phyloP scores from a whole-genome alignment of 108 stramenopile genomes.

The Epithemia pelagica region DNA sequence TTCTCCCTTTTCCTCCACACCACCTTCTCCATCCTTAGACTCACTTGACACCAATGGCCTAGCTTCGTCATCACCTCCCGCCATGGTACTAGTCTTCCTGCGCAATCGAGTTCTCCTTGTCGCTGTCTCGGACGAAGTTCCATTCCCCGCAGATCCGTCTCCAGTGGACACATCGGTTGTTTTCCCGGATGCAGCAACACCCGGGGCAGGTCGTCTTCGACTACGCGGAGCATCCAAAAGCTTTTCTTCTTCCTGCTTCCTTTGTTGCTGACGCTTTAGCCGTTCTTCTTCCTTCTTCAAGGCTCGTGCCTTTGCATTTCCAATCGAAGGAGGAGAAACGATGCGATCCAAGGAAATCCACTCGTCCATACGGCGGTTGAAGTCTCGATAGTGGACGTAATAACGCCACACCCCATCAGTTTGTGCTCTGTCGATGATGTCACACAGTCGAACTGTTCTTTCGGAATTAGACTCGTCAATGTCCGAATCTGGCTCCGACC shows the following conservation, averaged over 20 bases:
- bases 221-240: constrained; percentile 31
- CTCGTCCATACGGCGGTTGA: constrained; percentile 98
- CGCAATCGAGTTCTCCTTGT: constrained; percentile 18
- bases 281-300: constrained; percentile 58
- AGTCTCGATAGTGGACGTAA: constrained; percentile 96
- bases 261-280: constrained; percentile 30
- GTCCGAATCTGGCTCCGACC: constrained; percentile 10
- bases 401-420: constrained; percentile 58
- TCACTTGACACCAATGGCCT: constrained; percentile 12
- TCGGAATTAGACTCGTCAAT: constrained; percentile 8
- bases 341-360: constrained; percentile 86
- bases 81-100: constrained; percentile 1
- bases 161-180: background rate
- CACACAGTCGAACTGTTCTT: constrained; percentile 51
- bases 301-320: constrained; percentile 75
- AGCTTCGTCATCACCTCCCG: constrained; percentile 14
- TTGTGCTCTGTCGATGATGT: constrained; percentile 75
- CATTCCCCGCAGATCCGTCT: constrained; percentile 1
- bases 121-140: constrained; percentile 10
- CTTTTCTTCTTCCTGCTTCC: constrained; percentile 32
- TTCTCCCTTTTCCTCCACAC: constrained; percentile 4
- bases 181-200: background rate
- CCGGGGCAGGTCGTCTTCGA: constrained; percentile 24
- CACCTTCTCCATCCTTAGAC: constrained; percentile 12
- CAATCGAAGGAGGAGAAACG: constrained; percentile 69